phyloP scores from a whole-genome alignment of 371 early-diverging fungal species.

The Dichotomocladium elegans region DNA sequence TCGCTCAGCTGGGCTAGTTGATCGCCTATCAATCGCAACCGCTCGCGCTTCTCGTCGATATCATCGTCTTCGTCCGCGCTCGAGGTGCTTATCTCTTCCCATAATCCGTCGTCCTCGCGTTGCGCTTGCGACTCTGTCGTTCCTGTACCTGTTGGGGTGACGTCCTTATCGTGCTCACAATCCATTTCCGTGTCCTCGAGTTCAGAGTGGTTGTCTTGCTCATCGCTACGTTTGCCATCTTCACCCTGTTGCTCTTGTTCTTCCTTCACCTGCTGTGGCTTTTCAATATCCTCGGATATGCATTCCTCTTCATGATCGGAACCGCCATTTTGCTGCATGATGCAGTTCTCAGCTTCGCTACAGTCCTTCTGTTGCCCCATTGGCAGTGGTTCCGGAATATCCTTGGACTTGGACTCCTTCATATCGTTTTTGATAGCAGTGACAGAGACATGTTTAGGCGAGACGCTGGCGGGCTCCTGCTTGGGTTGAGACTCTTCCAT shows the following conservation, averaged over 20 bases:
- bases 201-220: not conserved
- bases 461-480: no score
- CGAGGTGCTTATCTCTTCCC: not conserved
- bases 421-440: no score
- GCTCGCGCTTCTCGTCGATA: not conserved
- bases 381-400: no score
- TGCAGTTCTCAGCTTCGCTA: no score
- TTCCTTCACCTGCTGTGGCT: not conserved
- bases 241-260: not conserved
- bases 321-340: not conserved
- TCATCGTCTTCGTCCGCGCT: not conserved
- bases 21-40: conserved; percentile 1
- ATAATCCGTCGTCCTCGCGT: not conserved
- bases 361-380: no score
- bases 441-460: no score
- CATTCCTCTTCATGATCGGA: not conserved
- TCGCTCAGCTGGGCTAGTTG: not conserved
- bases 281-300: not conserved
- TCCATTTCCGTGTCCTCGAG: not conserved
- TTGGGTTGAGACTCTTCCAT: not conserved
- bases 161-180: not conserved
- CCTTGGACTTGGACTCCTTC: no score
- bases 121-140: no score
- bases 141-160: no score
- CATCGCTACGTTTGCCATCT: not conserved